Evolutionary conservation across 805 yeast species (phyloP).

Genomic region (Candida verbasci): DNA sequence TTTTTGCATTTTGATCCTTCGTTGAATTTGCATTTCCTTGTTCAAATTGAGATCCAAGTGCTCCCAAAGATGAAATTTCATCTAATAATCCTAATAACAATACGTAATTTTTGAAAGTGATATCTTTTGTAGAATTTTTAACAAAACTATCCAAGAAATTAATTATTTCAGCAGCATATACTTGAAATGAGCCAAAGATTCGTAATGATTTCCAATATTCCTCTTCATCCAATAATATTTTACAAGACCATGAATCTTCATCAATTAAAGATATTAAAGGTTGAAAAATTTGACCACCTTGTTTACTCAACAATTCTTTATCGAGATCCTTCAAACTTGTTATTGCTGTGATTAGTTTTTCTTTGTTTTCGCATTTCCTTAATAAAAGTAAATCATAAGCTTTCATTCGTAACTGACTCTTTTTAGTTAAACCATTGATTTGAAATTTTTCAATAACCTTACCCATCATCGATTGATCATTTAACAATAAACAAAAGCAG

Average conservation of each 20-base stretch:
- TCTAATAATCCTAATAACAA: constrained; percentile 66
- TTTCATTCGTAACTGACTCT: constrained; percentile 38
- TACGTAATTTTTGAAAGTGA: constrained; percentile 54
- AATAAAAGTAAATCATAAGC: constrained; percentile 49
- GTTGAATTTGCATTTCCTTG: constrained; percentile 48
- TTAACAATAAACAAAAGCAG: constrained; percentile 29
- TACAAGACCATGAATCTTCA: constrained; percentile 41
- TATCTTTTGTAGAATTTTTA: constrained; percentile 24
- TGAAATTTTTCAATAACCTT: constrained; percentile 12
- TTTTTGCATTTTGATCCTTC: constrained; percentile 24
- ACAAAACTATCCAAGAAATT: constrained; percentile 43
- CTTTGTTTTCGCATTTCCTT: constrained; percentile 26
- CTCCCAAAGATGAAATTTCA: constrained; percentile 78
- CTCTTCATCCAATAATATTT: constrained; percentile 29
- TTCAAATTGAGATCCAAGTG: constrained; percentile 74
- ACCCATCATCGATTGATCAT: constrained; percentile 19
- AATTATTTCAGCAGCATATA: constrained; percentile 41
- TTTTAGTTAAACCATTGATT: constrained; percentile 20
- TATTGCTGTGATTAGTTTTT: constrained; percentile 9
- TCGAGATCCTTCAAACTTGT: constrained; percentile 18
- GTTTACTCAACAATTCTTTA: constrained; percentile 41
- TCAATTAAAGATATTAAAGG: constrained; percentile 49
- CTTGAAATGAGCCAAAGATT: constrained; percentile 41
- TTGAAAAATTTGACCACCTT: constrained; percentile 40
- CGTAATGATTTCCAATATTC: constrained; percentile 54